Percentiles rank a stretch among this genome's conserved stretches.
phyloP scores from a whole-genome alignment of 257 asterid genomes.

The Plantago elongata region DNA sequence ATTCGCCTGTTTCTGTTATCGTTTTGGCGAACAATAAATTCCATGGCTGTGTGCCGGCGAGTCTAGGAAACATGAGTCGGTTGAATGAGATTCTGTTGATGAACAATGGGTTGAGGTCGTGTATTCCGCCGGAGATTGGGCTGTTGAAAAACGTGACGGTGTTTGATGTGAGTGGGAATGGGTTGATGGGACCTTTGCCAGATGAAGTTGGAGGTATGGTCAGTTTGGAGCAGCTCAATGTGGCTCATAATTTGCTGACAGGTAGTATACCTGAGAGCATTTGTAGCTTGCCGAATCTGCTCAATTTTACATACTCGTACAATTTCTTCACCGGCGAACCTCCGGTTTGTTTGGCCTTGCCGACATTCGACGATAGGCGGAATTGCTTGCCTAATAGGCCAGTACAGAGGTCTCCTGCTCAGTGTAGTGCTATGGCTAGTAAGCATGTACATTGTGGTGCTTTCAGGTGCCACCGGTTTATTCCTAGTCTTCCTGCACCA shows the following conservation, averaged over 20 bases:
- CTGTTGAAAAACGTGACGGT: constrained; percentile 65
- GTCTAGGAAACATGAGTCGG: constrained; percentile 71
- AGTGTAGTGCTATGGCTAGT: constrained; percentile 49
- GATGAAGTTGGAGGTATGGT: constrained; percentile 52
- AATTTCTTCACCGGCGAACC: constrained; percentile 84
- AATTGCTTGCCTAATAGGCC: constrained; percentile 73
- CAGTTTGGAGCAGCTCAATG: constrained; percentile 79
- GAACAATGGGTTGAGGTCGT: constrained; percentile 72
- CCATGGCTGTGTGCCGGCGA: constrained; percentile 81
- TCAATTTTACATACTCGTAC: constrained; percentile 58
- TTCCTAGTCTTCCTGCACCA: constrained; percentile 61
- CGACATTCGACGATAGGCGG: constrained; percentile 48
- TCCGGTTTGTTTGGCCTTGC: constrained; percentile 57
- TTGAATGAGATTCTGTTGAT: constrained; percentile 60
- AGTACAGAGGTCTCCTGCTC: constrained; percentile 47
- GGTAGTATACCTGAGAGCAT: constrained; percentile 64
- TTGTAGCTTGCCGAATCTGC: constrained; percentile 54
- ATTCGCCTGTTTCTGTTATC: constrained; percentile 85
- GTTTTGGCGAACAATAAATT: constrained; percentile 69
- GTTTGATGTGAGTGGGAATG: constrained; percentile 56
- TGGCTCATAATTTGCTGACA: constrained; percentile 56
- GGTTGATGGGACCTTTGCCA: constrained; percentile 67
- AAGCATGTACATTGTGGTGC: constrained; percentile 69
- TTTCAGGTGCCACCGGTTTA: constrained; percentile 59
- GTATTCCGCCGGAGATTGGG: constrained; percentile 73